phyloP scores from a whole-genome alignment of 2,329 filamentous ascomycete species.

The Fusarium palustre region DNA sequence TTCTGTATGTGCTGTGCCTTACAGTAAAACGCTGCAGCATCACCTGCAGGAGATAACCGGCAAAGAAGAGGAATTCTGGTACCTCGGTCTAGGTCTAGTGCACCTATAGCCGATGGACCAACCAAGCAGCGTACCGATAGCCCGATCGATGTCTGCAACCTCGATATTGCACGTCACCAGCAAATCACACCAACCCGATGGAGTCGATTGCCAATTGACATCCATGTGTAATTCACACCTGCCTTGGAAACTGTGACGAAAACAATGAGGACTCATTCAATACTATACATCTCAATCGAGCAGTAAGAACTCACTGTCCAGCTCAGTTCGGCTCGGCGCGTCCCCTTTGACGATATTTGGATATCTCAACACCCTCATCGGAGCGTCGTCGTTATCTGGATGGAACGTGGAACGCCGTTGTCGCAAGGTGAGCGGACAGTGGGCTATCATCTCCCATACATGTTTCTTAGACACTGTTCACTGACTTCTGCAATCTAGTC shows the following conservation, averaged over 20 bases:
- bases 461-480: constrained; percentile 6
- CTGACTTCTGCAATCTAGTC: constrained; percentile 17
- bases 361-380: constrained; percentile 19
- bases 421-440: constrained; percentile 12
- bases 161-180: constrained; percentile 4
- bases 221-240: constrained; percentile 3
- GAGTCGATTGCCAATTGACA: constrained; percentile 10
- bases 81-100: not conserved
- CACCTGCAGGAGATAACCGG: constrained; percentile 24
- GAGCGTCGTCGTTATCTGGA: not conserved
- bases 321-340: constrained; percentile 35
- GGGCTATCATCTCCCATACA: constrained; percentile 11
- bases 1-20: constrained; percentile 3
- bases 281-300: not conserved
- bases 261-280: not conserved
- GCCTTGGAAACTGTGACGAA: constrained; percentile 5
- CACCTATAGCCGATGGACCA: constrained; percentile 1
- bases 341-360: constrained; percentile 14
- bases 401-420: constrained; percentile 25
- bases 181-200: constrained; percentile 7
- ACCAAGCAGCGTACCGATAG: constrained; percentile 3
- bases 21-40: constrained; percentile 14
- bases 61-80: constrained; percentile 7
- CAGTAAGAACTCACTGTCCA: constrained; percentile 7
- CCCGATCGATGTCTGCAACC: not conserved